A percentile compares a stretch with the other conserved stretches of the same genome.
These are phyloP conservation scores for Ustilago lituana DNA, from an alignment of 1,284 basidiomycete genomes.

Conservation along the genomic window DNA sequence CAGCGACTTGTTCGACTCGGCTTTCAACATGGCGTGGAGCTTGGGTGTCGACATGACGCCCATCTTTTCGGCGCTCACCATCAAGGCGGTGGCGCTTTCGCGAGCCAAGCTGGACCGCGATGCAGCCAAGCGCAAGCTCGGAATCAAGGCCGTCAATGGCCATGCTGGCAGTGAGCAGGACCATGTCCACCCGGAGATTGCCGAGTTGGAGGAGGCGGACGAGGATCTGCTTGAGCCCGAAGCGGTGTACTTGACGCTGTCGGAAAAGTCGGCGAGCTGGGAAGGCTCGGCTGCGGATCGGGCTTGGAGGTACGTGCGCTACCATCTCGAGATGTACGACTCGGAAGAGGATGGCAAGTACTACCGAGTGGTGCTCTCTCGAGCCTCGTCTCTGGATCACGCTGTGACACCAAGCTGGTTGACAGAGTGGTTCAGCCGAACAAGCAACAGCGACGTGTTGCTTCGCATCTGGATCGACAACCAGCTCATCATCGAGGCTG, in stretches of 20 bases:
- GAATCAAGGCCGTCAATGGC: conserved; percentile 2
- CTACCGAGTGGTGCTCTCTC: conserved; percentile 73
- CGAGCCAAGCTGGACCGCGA: conserved; percentile 34
- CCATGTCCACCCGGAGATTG: conserved; percentile 43
- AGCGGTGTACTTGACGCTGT: conserved; percentile 52
- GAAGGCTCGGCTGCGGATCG: conserved; percentile 80
- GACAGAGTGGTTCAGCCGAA: conserved; percentile 34
- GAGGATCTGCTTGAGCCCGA: conserved; percentile 52
- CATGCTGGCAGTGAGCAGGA: conserved; percentile 18
- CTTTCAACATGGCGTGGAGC: conserved; percentile 79
- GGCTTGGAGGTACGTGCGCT: conserved; percentile 87
- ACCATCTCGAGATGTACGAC: conserved; percentile 81
- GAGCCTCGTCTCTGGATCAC: conserved; percentile 21
- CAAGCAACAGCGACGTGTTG: conserved; percentile 33
- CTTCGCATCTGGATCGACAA: conserved; percentile 40
- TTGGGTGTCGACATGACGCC: conserved; percentile 87
- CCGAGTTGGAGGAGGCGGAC: conserved; percentile 49
- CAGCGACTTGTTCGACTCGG: conserved; percentile 80
- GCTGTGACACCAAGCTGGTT: conserved; percentile 26
- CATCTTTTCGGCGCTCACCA: conserved; percentile 80
- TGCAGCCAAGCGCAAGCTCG: neutral
- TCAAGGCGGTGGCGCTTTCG: conserved; percentile 74
- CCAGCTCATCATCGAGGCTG: conserved; percentile 34
- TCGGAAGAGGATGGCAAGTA: conserved; percentile 70
- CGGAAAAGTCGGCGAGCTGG: conserved; percentile 73